Evolutionary conservation across 768 basidiomycete genomes (phyloP).

Genomic region (Asterophora parasitica): DNA sequence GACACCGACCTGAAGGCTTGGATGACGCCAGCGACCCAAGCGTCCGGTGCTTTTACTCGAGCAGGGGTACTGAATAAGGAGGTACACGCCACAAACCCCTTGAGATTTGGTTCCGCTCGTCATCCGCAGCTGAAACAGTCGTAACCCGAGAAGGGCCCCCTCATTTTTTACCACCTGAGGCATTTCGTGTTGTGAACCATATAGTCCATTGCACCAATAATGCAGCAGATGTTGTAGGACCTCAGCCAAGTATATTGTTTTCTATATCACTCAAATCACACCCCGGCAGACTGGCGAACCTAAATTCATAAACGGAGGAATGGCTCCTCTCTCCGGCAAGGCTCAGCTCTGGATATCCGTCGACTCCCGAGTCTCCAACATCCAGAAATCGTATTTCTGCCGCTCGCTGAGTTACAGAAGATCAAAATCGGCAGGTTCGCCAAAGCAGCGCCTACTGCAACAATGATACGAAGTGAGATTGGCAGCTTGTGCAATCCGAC

Average conservation of each 20-base stretch:
- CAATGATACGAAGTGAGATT: not conserved
- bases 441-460: no score
- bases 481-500: not conserved
- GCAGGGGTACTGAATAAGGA: not conserved
- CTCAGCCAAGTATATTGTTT: no score
- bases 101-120: not conserved
- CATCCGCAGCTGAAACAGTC: not conserved
- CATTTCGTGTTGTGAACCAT: no score
- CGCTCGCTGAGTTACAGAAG: no score
- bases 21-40: not conserved
- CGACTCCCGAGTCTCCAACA: not conserved
- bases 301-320: slow-evolving; percentile 8
- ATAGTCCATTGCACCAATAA: not conserved
- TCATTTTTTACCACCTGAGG: not conserved
- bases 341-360: not conserved
- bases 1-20: no score
- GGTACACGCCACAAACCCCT: slow-evolving; percentile 8
- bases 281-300: slow-evolving; percentile 8
- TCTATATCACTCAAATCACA: no score
- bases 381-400: not conserved
- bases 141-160: no score
- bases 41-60: not conserved
- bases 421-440: no score
- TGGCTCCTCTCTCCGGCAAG: not conserved
- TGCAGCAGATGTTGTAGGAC: not conserved